Base-by-base conservation (phyloP, 1,284 basidiomycete species). In the Fereydounia khargensis region DNA sequence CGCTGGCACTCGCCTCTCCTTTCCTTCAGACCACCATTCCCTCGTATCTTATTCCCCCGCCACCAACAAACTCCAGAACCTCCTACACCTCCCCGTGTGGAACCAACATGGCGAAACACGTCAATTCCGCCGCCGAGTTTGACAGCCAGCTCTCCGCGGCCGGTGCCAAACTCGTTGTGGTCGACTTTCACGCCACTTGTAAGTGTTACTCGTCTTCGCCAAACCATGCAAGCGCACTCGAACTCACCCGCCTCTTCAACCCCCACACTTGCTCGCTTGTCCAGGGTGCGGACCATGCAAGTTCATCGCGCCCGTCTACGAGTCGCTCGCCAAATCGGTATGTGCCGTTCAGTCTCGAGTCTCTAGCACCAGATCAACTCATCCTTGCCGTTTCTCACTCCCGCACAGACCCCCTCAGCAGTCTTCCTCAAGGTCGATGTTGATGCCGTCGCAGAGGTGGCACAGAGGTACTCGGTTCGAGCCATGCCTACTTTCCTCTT, bases 401-500 rank as follows among this genome's bases (percentile, higher is more conserved):
- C 24, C 8, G 8, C 24, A 14, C 24, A 27, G 24, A 27, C 24
- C 24, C 24, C 24, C 14, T 27, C 24, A 14, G 24, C 28, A 20
- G 66, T 72, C 20, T 64, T 48, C 40, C 62, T 66, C 43, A 79
- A 79, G 68, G 70, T 80, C 40, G 79, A 80, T 39, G 79, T 79
- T 32, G 79, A 80, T 63, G 60, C 65, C 35, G 70, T 77, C 21
- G 58, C 60, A 24, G 64, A 69, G 21, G 72, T 79, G 18, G 77
- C 79, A 20, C 66, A 68, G 34, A 61, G 77, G 35, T 80, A 76
- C 68, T 41, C 62, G 14, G 65, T 80, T 22, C 48, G 67, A 7
- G 79, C 79, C 11, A 80, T 80, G 79, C 79, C 79, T 4, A 80
- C 79, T 4, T 80, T 80, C 71, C 77, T 79, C 55, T 78, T 79